A percentile compares a stretch with the other conserved stretches of the same genome.
These are phyloP conservation scores for Rubus parviflorus DNA, from an alignment of 306 rosid species.

Conservation along the genomic window DNA sequence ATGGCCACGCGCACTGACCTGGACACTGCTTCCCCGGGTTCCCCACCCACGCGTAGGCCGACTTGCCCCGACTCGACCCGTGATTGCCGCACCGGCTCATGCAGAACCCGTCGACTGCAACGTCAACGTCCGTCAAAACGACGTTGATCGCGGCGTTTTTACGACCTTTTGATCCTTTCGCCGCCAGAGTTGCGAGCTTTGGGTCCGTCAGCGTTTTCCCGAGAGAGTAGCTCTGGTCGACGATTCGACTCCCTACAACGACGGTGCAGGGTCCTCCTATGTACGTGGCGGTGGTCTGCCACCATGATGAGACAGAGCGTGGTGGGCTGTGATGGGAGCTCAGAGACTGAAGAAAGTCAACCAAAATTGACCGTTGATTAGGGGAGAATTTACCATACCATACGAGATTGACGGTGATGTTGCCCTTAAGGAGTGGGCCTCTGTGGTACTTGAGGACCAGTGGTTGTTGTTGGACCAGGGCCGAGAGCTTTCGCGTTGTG, in stretches of 20 bases:
- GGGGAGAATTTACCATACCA: conserved; percentile 37
- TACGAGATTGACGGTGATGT: conserved; percentile 26
- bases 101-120: conserved; percentile 33
- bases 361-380: conserved; percentile 27
- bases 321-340: background rate
- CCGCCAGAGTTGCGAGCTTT: conserved; percentile 8
- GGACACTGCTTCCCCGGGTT: conserved; percentile 31
- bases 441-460: conserved; percentile 31
- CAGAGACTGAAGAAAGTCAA: conserved; percentile 31
- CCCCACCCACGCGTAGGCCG: conserved; percentile 36
- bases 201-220: conserved; percentile 11
- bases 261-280: conserved; percentile 17
- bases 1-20: conserved; percentile 42
- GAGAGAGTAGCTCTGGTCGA: conserved; percentile 15
- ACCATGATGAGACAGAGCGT: conserved; percentile 29
- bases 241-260: conserved; percentile 28
- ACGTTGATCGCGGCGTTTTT: conserved; percentile 9
- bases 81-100: conserved; percentile 30
- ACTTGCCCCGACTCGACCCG: background rate
- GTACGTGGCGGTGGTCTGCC: conserved; percentile 28
- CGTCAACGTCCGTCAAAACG: conserved; percentile 29
- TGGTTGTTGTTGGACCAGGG: conserved; percentile 23
- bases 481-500: conserved; percentile 17
- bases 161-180: background rate
- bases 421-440: conserved; percentile 35